Base-by-base conservation (phyloP, 2,329 filamentous ascomycete genomes). In the Pyricularia sp. region DNA sequence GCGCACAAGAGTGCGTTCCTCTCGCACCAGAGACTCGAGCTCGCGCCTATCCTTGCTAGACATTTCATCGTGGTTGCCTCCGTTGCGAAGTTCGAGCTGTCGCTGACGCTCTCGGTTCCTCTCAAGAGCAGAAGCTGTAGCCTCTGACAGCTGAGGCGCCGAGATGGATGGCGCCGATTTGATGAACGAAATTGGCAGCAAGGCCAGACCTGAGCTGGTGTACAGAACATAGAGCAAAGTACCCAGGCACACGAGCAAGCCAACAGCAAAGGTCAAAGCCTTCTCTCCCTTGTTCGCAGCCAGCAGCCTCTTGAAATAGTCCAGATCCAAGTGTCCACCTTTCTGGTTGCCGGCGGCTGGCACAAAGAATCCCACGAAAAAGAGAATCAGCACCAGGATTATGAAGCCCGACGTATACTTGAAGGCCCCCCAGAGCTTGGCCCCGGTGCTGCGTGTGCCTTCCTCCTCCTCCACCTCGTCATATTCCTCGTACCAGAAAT, bases 401-500 rank as follows among this genome's bases (percentile, higher is more conserved):
- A 98, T 80, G 78, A 98, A 98, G 70, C 88, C 90, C 66, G 94
- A 81, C 0, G 95, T 97, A 81, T 97, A 98, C 80, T 96, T 97
- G 77, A 92, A 82, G 4, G 95, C 93, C n/a, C 89, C 89, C 86
- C 89, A 90, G 70, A 98, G 85, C 68, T 93, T 87, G 75, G 88
- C 86, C 7, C 84, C 85, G 70, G 90, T 79, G 2, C 91, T 90
- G 77, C 94, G 90, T 33, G 87, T 88, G 36, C 92, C 92, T 70
- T 92, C 87, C 74, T 97, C 92, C 42, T 90, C 86, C 71, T 93
- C 93, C 25, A 94, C 90, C 80, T 97, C 93, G 75, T 97, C 94
- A 73, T 97, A 97, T 79, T 98, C 95, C 78, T 99, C 95, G 76
- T 97, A 95, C 88, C 91, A 97, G 78, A 99, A 99, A 82, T 99